phyloP scores from a whole-genome alignment of 2,329 filamentous ascomycete genomes.

The Myotisia sp. region DNA sequence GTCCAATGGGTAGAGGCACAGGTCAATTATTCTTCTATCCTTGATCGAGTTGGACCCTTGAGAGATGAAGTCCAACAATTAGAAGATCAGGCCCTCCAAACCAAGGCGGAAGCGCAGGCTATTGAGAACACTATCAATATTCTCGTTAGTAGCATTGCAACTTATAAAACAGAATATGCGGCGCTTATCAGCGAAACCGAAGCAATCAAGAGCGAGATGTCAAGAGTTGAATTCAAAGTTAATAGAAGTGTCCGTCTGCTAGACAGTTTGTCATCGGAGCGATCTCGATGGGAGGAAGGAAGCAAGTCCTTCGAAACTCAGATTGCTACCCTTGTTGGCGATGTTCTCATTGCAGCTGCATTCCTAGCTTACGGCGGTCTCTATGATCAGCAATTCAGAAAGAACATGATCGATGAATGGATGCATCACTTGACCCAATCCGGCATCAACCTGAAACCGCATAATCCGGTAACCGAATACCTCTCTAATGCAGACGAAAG shows the following conservation, averaged over 20 bases:
- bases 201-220: conserved; percentile 95
- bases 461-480: conserved; percentile 91
- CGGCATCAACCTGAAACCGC: conserved; percentile 83
- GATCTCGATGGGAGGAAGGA: conserved; percentile 85
- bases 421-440: conserved; percentile 81
- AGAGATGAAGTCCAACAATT: conserved; percentile 78
- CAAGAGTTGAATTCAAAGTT: conserved; percentile 91
- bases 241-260: conserved; percentile 88
- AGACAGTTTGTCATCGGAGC: conserved; percentile 87
- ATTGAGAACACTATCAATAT: conserved; percentile 75
- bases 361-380: conserved; percentile 95
- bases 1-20: conserved; percentile 96
- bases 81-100: conserved; percentile 77
- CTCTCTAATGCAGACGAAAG: conserved; percentile 92
- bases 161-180: conserved; percentile 92
- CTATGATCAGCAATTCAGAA: conserved; percentile 95
- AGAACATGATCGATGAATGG: conserved; percentile 97
- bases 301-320: conserved; percentile 98
- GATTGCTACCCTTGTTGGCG: conserved; percentile 88
- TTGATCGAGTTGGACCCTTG: conserved; percentile 83
- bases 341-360: conserved; percentile 88
- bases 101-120: conserved; percentile 81
- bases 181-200: conserved; percentile 92
- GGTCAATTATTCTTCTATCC: conserved; percentile 93
- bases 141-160: conserved; percentile 80